Evolutionary conservation across 179 eudicot species (phyloP).

Genomic region (Spergularia azorica): DNA sequence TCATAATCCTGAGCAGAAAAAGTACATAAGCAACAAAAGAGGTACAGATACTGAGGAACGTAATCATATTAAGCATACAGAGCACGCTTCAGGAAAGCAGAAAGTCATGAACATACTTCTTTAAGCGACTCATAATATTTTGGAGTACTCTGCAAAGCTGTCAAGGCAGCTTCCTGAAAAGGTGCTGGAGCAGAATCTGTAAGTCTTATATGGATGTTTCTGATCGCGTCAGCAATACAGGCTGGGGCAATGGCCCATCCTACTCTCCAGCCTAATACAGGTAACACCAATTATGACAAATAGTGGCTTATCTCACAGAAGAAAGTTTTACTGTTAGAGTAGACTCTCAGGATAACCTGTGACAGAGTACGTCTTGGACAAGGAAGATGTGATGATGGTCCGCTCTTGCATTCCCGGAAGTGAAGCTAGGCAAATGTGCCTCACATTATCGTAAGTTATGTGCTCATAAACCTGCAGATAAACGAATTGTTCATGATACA

Average conservation of each 20-base stretch:
- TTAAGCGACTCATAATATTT: constrained; percentile 52
- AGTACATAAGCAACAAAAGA: constrained; percentile 25
- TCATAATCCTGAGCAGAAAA: constrained; percentile 62
- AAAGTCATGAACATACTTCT: constrained; percentile 37
- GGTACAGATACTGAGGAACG: constrained; percentile 9
- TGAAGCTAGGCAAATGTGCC: constrained; percentile 74
- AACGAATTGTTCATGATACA: constrained; percentile 6
- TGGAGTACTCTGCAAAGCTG: constrained; percentile 67
- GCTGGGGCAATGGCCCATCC: constrained; percentile 95
- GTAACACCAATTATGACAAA: not conserved
- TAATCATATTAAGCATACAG: not conserved
- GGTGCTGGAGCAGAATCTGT: constrained; percentile 99
- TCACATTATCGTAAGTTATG: constrained; percentile 64
- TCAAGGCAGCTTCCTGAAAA: constrained; percentile 95
- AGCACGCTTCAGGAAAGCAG: not conserved
- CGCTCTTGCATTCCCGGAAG: constrained; percentile 83
- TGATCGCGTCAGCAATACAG: constrained; percentile 75
- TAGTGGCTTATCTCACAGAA: not conserved
- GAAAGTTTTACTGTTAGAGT: not conserved
- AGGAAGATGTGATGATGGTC: constrained; percentile 84
- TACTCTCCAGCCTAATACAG: constrained; percentile 81
- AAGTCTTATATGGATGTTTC: constrained; percentile 76
- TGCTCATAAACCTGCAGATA: constrained; percentile 82
- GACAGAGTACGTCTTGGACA: constrained; percentile 87
- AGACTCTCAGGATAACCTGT: constrained; percentile 52